Conservation (phyloP, 2,329 filamentous ascomycete species). For the Xenoacremonium recifei region DNA sequence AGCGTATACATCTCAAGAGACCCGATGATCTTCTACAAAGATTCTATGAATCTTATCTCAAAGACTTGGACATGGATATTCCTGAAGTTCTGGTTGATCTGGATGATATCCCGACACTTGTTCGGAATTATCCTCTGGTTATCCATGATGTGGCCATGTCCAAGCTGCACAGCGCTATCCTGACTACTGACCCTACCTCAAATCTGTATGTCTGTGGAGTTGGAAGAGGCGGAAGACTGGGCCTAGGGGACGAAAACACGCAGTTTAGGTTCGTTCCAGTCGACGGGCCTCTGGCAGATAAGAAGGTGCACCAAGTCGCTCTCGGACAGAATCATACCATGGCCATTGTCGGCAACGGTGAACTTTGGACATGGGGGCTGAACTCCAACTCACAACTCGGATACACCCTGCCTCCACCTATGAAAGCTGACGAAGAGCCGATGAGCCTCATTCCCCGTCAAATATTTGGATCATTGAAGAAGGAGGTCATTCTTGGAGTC, state of each 20-base stretch:
- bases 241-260: slow-evolving; percentile 85
- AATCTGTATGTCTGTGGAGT: slow-evolving; percentile 94
- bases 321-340: slow-evolving; percentile 90
- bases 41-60: slow-evolving; percentile 69
- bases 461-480: slow-evolving; percentile 88
- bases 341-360: slow-evolving; percentile 80
- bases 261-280: slow-evolving; percentile 84
- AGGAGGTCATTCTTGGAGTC: slow-evolving; percentile 76
- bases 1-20: slow-evolving; percentile 73
- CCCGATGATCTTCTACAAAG: slow-evolving; percentile 73
- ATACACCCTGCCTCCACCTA: slow-evolving; percentile 68
- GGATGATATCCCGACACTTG: slow-evolving; percentile 66
- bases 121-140: slow-evolving; percentile 68
- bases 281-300: slow-evolving; percentile 71
- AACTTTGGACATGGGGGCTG: slow-evolving; percentile 91
- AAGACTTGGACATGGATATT: slow-evolving; percentile 38
- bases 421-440: slow-evolving; percentile 75
- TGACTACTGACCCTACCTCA: slow-evolving; percentile 82
- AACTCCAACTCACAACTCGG: slow-evolving; percentile 85
- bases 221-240: slow-evolving; percentile 84
- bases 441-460: slow-evolving; percentile 80
- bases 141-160: slow-evolving; percentile 84
- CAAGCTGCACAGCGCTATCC: slow-evolving; percentile 85
- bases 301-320: slow-evolving; percentile 73
- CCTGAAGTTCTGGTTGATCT: slow-evolving; percentile 28